Evolutionary conservation across 495 filamentous ascomycete species (phyloP).

Genomic region (Penicillium chermesinum): DNA sequence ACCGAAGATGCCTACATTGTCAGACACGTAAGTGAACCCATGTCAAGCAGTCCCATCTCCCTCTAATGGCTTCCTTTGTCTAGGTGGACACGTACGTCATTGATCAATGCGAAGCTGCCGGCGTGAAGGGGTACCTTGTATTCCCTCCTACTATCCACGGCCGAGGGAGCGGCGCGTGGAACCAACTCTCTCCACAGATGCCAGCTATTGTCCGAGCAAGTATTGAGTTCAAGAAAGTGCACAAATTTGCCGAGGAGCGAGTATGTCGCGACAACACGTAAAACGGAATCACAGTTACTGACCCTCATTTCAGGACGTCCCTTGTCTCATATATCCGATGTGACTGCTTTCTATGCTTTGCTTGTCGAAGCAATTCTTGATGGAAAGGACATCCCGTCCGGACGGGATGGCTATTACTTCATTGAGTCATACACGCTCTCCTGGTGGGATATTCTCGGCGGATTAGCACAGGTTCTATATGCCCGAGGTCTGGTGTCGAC

Average conservation of each 20-base stretch:
- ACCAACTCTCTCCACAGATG: constrained; percentile 3
- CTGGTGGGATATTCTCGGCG: constrained; percentile 2
- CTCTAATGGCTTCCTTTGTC: neutral
- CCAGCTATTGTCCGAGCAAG: constrained; percentile 1
- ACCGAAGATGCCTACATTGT: constrained; percentile 6
- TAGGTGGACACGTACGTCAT: constrained; percentile 5
- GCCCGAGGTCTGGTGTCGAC: neutral
- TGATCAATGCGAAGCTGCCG: constrained; percentile 3
- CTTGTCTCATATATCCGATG: constrained; percentile 5
- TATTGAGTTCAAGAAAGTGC: neutral
- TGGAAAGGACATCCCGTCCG: neutral
- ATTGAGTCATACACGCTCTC: neutral
- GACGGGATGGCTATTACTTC: neutral
- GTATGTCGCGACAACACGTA: neutral
- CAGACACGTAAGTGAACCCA: neutral
- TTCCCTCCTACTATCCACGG: constrained; percentile 5
- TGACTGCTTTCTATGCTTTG: constrained; percentile 3
- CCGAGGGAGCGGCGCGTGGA: neutral
- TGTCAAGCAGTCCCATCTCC: no score
- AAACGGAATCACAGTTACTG: neutral
- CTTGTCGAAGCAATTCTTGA: constrained; percentile 4
- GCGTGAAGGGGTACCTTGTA: constrained; percentile 1
- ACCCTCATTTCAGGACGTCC: neutral
- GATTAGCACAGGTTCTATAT: neutral
- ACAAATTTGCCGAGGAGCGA: constrained; percentile 1